Evolutionary conservation across 2,329 filamentous ascomycete species (phyloP), one percentile per base, ranked within the genome.

Genomic region (Colletotrichum karsti): DNA sequence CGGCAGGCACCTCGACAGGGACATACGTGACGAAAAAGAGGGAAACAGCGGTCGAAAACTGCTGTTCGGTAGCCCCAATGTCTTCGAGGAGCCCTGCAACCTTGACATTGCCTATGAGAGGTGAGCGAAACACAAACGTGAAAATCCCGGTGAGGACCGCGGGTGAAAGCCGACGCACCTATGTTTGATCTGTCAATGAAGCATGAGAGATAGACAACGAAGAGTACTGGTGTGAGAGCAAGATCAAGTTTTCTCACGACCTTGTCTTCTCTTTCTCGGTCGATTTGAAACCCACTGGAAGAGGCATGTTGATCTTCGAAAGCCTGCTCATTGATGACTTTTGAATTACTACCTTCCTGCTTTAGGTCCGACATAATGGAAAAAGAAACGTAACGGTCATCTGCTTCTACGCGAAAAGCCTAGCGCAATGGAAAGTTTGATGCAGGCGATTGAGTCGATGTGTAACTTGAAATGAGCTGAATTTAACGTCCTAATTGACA

Each of bases 141-240:
- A 7, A 1, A 44, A 1, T 44, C 1, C 18, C 18, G 0, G 13
- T 7, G 0, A 44, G 4, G 3, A 44, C 0, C 22, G 2, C 22
- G 1, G 12, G 7, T 5, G 12, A 1, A 22, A 12, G 41, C 1
- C 41, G 3, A 44, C 41, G 41, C 22, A 44, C 41, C 41, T 0
- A 44, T 44, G 18, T 44, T 24, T 22, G 41, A 44, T 24, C 41
- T 44, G 18, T 44, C 41, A 44, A 44, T 44, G 10, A 44, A 44
- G 18, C 41, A 44, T 44, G 41, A 44, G 8, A 44, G 41, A 44
- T 44, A 44, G 41, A 44, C 41, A 44, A 44, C 18, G 1, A 44
- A 24, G 1, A 44, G 6, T 7, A 44, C 22, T 0, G 41, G 41
- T 18, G 41, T 44, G 15, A 44, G 20, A 5, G 41, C 41, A 13